Evolutionary conservation across 495 filamentous ascomycete genomes (phyloP).

Genomic region (Aspergillus cristatus): DNA sequence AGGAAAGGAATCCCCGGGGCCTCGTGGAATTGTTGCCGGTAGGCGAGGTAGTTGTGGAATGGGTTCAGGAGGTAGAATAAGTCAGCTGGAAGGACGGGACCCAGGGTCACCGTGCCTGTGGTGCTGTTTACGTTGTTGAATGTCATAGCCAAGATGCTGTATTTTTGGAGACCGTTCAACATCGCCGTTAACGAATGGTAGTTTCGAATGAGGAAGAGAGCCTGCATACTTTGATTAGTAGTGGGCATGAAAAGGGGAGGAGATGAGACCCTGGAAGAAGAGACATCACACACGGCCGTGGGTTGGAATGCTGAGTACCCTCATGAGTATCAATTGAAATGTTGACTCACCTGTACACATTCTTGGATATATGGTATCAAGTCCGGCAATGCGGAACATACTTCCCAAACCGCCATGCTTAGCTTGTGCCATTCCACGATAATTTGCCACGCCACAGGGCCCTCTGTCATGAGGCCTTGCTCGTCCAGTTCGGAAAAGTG

Average conservation of each 20-base stretch:
- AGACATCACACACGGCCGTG: too few relatives aligned
- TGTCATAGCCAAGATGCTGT: constrained; percentile 18
- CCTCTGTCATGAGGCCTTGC: constrained; percentile 13
- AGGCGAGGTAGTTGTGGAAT: constrained; percentile 23
- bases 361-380: constrained; percentile 24
- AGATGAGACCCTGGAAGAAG: too few relatives aligned
- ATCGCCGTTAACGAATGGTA: constrained; percentile 32
- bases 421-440: constrained; percentile 22
- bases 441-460: constrained; percentile 11
- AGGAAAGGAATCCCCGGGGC: constrained; percentile 33
- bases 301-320: too few relatives aligned
- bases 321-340: background rate
- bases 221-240: too few relatives aligned
- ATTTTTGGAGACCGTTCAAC: constrained; percentile 25
- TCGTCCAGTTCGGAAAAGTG: constrained; percentile 19
- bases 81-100: constrained; percentile 17
- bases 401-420: constrained; percentile 30
- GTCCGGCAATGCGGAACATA: constrained; percentile 31
- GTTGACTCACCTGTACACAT: constrained; percentile 21
- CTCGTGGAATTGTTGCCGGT: constrained; percentile 24
- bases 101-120: constrained; percentile 12
- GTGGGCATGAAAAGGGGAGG: too few relatives aligned
- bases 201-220: constrained; percentile 17
- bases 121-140: constrained; percentile 7
- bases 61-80: constrained; percentile 18